Evolutionary conservation across 495 filamentous ascomycete genomes (phyloP), one percentile per base, ranked within the genome.

Genomic region (Penicillium daleae): DNA sequence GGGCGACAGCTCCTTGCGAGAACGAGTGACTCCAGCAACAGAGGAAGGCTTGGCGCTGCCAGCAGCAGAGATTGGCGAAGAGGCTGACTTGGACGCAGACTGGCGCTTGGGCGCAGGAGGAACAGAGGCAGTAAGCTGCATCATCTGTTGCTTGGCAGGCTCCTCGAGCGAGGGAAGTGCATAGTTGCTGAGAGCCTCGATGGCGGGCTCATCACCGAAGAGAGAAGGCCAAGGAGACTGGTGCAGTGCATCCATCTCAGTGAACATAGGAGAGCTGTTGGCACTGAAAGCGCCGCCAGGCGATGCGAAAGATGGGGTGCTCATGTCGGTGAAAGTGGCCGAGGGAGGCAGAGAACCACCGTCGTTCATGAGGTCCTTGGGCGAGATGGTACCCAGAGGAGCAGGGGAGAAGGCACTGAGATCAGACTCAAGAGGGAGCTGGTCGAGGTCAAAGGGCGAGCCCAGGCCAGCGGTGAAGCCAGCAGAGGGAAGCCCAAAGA

Each of bases 231-330:
- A 82, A n/a, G 74, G 68, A 52, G 76, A 74, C 31, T 64, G 64
- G 33, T 63, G 71, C 19, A 63, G 69, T 17, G 75, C 64, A 46
- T 80, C 78, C 55, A 73, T 32, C 42, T 80, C 76, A 21, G 72
- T 62, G 66, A 78, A 74, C 64, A 88, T 80, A 21, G 93, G 93
- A 54, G 93, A 97, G 1, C 89, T 85, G 60, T 95, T 87, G 62
- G 87, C 91, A 69, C 83, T 85, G 63, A 70, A 81, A 39, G 35
- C 15, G 66, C 65, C 83, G 74, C 71, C 86, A 21, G 92, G 92
- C 37, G 91, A 93, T 60, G 89, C 90, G 74, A 86, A 87, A 40
- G 89, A 86, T 24, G 90, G 93, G 56, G 93, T 96, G 57, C 92
- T 95, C 66, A 97, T 67, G 61, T 92, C 88, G 7, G 93, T 96